Conservation (phyloP, 192 early-diverging fungal species). For the Phycomyces blakesleeanus region DNA sequence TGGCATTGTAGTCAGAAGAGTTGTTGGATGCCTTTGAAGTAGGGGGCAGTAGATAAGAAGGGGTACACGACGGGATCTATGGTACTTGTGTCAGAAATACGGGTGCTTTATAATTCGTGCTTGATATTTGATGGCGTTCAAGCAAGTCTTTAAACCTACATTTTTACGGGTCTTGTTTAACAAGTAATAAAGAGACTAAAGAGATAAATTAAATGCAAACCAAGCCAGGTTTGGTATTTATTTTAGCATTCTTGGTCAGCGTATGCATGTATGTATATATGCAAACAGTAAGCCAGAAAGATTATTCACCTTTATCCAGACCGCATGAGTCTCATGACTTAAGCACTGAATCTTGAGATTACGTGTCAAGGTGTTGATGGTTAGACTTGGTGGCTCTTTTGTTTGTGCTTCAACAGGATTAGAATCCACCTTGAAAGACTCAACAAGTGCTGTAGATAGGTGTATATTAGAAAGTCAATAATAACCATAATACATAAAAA, state of each 20-base stretch:
- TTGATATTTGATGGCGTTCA: no score
- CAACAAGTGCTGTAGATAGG: conserved; percentile 13
- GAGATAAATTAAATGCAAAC: not conserved
- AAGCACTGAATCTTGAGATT: conserved; percentile 68
- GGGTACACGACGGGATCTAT: no score
- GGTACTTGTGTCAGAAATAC: no score
- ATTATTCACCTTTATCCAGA: conserved; percentile 66
- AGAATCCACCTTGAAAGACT: conserved; percentile 14
- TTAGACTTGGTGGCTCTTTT: conserved; percentile 49
- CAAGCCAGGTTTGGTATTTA: no score
- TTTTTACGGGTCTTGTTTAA: not conserved
- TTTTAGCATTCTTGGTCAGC: no score
- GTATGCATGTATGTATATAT: no score
- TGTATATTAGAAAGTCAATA: not conserved
- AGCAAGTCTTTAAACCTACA: not conserved
- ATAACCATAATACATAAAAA: no score
- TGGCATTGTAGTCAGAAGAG: no score
- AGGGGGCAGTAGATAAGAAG: no score
- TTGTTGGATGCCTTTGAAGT: no score
- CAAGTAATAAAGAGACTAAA: not conserved
- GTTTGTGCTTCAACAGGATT: conserved; percentile 36
- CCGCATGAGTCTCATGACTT: conserved; percentile 60
- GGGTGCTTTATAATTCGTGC: no score
- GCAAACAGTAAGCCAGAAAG: not conserved
- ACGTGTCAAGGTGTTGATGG: conserved; percentile 59